These are phyloP conservation scores for Hyaloscypha finlandica DNA, from an alignment of 495 filamentous ascomycete species.

Conservation along the genomic window DNA sequence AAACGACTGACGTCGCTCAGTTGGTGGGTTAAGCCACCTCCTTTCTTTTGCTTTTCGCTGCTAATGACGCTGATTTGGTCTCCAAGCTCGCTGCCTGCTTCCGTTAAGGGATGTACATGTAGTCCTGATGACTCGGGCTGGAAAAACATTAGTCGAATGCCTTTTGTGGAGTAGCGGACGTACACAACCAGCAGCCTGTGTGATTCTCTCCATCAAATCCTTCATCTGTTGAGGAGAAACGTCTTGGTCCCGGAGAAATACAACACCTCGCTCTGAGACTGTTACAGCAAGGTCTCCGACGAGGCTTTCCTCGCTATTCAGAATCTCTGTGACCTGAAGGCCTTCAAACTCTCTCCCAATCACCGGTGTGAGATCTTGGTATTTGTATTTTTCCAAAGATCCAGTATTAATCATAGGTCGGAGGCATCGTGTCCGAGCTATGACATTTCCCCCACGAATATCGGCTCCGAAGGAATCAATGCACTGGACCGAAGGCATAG, in stretches of 20 bases:
- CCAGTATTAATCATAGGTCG: conserved; percentile 34
- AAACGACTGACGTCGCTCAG: conserved; percentile 33
- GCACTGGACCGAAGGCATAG: conserved; percentile 7
- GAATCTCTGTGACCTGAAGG: conserved; percentile 59
- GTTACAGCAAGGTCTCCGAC: conserved; percentile 18
- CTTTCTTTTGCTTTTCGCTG: conserved; percentile 11
- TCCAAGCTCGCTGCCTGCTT: conserved; percentile 44
- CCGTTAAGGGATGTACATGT: conserved; percentile 72
- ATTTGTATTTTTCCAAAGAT: conserved; percentile 55
- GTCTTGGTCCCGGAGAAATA: conserved; percentile 78
- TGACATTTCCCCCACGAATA: conserved; percentile 7
- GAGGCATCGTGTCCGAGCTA: conserved; percentile 4
- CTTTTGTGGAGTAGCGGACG: conserved; percentile 23
- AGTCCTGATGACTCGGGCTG: conserved; percentile 55
- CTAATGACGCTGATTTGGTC: background rate
- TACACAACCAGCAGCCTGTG: background rate
- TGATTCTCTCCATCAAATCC: conserved; percentile 47
- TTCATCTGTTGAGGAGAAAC: conserved; percentile 42
- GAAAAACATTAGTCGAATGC: conserved; percentile 46
- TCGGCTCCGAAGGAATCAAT: background rate
- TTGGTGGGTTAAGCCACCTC: conserved; percentile 41
- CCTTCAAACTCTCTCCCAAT: conserved; percentile 66
- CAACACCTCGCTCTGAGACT: conserved; percentile 79
- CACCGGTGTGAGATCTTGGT: conserved; percentile 64
- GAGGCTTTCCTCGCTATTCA: conserved; percentile 61